phyloP scores from a whole-genome alignment of 2,329 filamentous ascomycete species.

The Cercospora sp. region DNA sequence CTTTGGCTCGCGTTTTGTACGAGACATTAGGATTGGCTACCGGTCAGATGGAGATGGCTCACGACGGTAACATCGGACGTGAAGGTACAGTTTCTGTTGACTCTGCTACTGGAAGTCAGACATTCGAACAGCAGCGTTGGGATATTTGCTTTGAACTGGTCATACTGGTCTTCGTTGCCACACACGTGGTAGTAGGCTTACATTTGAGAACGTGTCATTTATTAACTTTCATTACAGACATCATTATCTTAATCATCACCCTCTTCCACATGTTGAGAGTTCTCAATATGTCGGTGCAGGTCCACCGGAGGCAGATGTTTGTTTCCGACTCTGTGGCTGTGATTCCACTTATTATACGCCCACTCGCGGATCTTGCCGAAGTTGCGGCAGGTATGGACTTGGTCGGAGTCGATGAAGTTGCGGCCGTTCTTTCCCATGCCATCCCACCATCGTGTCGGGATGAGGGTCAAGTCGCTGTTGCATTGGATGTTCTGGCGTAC shows the following conservation, averaged over 20 bases:
- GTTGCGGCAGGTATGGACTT: conserved; percentile 26
- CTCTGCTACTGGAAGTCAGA: neutral
- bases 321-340: neutral
- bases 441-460: conserved; percentile 25
- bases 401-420: conserved; percentile 27
- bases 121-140: neutral
- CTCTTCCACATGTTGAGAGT: neutral
- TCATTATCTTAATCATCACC: neutral
- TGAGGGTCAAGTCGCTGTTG: conserved; percentile 27
- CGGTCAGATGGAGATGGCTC: neutral
- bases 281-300: neutral
- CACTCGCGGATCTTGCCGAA: conserved; percentile 23
- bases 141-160: neutral
- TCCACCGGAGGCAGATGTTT: neutral
- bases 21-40: neutral
- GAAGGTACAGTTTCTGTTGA: neutral
- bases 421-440: conserved; percentile 12
- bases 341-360: conserved; percentile 18
- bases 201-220: neutral
- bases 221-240: neutral
- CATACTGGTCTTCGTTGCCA: neutral
- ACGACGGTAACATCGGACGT: neutral
- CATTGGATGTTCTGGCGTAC: conserved; percentile 28
- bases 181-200: neutral
- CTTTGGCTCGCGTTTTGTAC: neutral